Evolutionary conservation across 768 basidiomycete genomes (phyloP).

Genomic region (Lyophyllum atratum): DNA sequence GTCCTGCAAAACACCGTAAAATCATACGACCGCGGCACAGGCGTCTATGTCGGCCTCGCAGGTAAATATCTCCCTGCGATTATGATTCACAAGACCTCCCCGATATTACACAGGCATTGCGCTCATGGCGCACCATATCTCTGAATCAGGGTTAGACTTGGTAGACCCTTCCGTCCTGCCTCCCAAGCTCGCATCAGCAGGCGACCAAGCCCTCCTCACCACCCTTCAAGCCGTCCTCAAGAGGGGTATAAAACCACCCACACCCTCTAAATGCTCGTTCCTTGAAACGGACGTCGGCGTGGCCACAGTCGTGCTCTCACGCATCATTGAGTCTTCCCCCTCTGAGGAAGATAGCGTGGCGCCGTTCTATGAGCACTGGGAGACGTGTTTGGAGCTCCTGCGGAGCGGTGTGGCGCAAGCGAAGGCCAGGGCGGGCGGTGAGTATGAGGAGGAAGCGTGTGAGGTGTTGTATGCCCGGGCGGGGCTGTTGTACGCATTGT

Average conservation of each 20-base stretch:
- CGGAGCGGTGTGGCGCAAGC: slow-evolving; percentile 19
- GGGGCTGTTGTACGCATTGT: slow-evolving; percentile 54
- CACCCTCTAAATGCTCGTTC: slow-evolving; percentile 32
- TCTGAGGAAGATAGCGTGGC: neutral
- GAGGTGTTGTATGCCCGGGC: slow-evolving; percentile 63
- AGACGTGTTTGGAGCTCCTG: slow-evolving; percentile 25
- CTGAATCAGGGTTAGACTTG: neutral
- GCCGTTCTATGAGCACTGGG: slow-evolving; percentile 20
- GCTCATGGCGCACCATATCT: slow-evolving; percentile 7
- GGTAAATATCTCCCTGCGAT: slow-evolving; percentile 4
- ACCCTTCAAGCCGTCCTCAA: neutral
- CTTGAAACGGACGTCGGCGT: slow-evolving; percentile 43
- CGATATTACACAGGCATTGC: slow-evolving; percentile 5
- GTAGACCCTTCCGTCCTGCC: neutral
- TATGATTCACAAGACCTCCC: neutral
- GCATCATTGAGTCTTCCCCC: slow-evolving; percentile 25
- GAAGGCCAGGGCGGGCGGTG: slow-evolving; percentile 5
- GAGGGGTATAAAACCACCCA: neutral
- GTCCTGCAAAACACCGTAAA: neutral
- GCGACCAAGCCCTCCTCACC: slow-evolving; percentile 5
- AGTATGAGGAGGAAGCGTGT: slow-evolving; percentile 38
- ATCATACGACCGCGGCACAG: neutral
- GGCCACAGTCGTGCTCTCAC: slow-evolving; percentile 35
- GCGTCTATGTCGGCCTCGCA: slow-evolving; percentile 16
- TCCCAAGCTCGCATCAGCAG: neutral